A percentile compares a stretch with the other conserved stretches of the same genome.
Conservation (phyloP, 148 eudicot genomes). For the Drosera capensis region DNA sequence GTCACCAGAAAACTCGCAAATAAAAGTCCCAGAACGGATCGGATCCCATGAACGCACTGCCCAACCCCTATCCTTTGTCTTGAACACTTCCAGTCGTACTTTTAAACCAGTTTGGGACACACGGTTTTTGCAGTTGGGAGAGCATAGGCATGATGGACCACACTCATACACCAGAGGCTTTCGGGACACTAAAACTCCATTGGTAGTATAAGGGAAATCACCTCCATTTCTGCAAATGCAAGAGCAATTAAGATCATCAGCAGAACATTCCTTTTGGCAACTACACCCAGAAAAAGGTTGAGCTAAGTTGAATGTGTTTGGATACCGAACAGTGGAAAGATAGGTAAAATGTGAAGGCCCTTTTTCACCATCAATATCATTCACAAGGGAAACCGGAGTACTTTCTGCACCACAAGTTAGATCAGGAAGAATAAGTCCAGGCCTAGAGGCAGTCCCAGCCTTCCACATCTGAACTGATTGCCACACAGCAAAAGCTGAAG, state of each 20-base stretch:
- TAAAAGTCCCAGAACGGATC: slow-evolving; percentile 20
- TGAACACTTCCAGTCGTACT: slow-evolving; percentile 11
- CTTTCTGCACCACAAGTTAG: slow-evolving; percentile 16
- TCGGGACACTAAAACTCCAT: slow-evolving; percentile 4
- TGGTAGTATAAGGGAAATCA: slow-evolving; percentile 8
- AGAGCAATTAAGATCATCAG: slow-evolving; percentile 9
- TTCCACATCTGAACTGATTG: slow-evolving; percentile 17
- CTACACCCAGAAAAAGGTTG: slow-evolving; percentile 10
- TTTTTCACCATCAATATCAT: slow-evolving; percentile 19
- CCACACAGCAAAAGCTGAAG: slow-evolving; percentile 14
- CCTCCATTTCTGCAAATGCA: slow-evolving; percentile 14
- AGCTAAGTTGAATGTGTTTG: slow-evolving; percentile 4
- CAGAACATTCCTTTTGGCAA: slow-evolving; percentile 10
- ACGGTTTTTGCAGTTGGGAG: slow-evolving; percentile 7
- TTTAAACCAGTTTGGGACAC: slow-evolving; percentile 7
- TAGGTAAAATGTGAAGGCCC: slow-evolving; percentile 18
- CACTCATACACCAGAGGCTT: slow-evolving; percentile 13
- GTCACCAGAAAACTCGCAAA: slow-evolving; percentile 26
- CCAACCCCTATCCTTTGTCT: slow-evolving; percentile 16
- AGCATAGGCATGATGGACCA: slow-evolving; percentile 11
- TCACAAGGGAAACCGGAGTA: slow-evolving; percentile 18
- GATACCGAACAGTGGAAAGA: slow-evolving; percentile 2
- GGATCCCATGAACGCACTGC: slow-evolving; percentile 23
- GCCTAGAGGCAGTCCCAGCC: slow-evolving; percentile 6
- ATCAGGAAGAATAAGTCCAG: slow-evolving; percentile 13